phyloP scores from a whole-genome alignment of 495 filamentous ascomycete genomes.

The Letharia lupina region DNA sequence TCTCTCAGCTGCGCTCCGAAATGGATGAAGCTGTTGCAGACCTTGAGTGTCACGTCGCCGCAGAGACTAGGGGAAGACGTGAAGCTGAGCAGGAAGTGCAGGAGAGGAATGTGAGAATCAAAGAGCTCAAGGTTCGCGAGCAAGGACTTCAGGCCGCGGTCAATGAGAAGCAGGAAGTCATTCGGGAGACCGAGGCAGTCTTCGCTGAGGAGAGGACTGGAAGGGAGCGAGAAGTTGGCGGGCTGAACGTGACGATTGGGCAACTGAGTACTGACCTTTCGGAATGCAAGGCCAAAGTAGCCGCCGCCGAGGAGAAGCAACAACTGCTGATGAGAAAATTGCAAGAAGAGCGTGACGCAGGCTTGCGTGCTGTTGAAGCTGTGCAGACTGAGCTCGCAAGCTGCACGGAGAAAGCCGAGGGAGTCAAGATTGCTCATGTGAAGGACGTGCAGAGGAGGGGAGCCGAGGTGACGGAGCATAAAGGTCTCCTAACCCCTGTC shows the following conservation, averaged over 20 bases:
- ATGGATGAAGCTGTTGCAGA: slow-evolving; percentile 35
- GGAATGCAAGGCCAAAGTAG: slow-evolving; percentile 29
- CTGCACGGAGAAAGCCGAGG: slow-evolving; percentile 32
- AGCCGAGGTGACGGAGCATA: slow-evolving; percentile 21
- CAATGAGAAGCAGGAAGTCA: slow-evolving; percentile 36
- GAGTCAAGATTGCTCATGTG: slow-evolving; percentile 13
- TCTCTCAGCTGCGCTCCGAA: slow-evolving; percentile 28
- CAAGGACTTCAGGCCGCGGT: slow-evolving; percentile 34
- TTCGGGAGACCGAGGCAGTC: slow-evolving; percentile 35
- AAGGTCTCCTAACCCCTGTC: slow-evolving; percentile 39
- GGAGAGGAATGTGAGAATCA: slow-evolving; percentile 33
- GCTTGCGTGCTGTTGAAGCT: slow-evolving; percentile 17
- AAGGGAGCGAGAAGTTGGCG: slow-evolving; percentile 33
- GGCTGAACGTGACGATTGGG: slow-evolving; percentile 20
- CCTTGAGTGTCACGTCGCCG: slow-evolving; percentile 34
- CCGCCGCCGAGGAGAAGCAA: slow-evolving; percentile 45
- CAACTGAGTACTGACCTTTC: slow-evolving; percentile 19
- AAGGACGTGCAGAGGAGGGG: slow-evolving; percentile 21
- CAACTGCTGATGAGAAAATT: slow-evolving; percentile 33
- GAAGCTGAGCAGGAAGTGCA: slow-evolving; percentile 31
- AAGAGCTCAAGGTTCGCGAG: slow-evolving; percentile 31
- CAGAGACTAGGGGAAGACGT: slow-evolving; percentile 33
- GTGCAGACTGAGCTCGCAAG: slow-evolving; percentile 32
- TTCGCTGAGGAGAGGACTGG: slow-evolving; percentile 29
- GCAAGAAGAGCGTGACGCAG: slow-evolving; percentile 22